A percentile compares a stretch with the other conserved stretches of the same genome.
Conservation (phyloP, 2,329 filamentous ascomycete genomes). For the Penicillium glabrum region DNA sequence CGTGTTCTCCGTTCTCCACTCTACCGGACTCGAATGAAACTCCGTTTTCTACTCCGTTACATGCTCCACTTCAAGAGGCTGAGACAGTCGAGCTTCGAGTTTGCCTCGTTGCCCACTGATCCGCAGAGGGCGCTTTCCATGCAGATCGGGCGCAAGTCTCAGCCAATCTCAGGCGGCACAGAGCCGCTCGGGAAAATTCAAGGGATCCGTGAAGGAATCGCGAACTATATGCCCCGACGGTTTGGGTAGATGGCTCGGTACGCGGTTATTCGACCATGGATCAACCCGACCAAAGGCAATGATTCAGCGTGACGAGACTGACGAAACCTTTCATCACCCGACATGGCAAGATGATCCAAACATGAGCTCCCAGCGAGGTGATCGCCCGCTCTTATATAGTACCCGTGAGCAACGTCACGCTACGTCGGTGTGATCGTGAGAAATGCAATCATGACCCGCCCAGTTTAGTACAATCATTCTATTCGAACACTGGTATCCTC, state of each 20-base stretch:
- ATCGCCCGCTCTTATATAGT: conserved; percentile 17
- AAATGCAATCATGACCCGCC: conserved; percentile 29
- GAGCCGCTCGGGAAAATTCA: background rate
- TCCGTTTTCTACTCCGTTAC: conserved; percentile 1
- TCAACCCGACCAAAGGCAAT: conserved; percentile 16
- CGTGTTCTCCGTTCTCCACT: conserved; percentile 17
- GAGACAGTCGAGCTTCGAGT: background rate
- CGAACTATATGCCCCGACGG: conserved; percentile 19
- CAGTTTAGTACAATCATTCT: conserved; percentile 13
- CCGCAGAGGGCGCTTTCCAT: background rate
- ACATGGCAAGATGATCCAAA: conserved; percentile 16
- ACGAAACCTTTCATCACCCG: conserved; percentile 31
- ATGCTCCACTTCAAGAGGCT: conserved; percentile 4
- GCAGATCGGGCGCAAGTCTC: background rate
- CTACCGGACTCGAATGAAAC: conserved; percentile 13
- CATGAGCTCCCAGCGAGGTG: conserved; percentile 12
- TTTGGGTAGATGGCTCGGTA: conserved; percentile 20
- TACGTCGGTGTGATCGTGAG: conserved; percentile 30
- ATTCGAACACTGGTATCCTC: conserved; percentile 13
- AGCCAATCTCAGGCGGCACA: background rate
- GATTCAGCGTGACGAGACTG: conserved; percentile 32
- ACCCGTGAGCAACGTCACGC: conserved; percentile 14
- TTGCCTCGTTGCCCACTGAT: background rate
- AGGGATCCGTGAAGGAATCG: background rate
- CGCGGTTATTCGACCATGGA: conserved; percentile 25